A percentile compares a stretch with the other conserved stretches of the same genome.
phyloP scores from a whole-genome alignment of 2,329 filamentous ascomycete genomes.

The Shiraia bambusicola region DNA sequence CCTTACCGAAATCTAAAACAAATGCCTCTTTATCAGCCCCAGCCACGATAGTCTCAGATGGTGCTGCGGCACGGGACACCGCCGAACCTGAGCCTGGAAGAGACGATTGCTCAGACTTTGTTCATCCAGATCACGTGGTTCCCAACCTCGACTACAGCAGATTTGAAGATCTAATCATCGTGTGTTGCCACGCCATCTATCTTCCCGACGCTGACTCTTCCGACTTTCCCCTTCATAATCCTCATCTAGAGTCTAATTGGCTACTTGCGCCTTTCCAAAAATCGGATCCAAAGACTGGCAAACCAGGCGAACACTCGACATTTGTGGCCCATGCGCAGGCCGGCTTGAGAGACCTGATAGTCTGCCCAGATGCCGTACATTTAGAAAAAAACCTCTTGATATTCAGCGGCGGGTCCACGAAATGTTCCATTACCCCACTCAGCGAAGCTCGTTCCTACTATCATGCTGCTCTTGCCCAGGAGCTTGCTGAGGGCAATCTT shows the following conservation, averaged over 20 bases:
- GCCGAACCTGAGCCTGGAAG: constrained; percentile 3
- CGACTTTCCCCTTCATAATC: constrained; percentile 31
- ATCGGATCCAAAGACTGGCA: constrained; percentile 39
- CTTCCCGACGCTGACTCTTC: constrained; percentile 29
- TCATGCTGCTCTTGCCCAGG: constrained; percentile 32
- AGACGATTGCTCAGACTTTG: constrained; percentile 22
- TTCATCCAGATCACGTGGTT: constrained; percentile 32
- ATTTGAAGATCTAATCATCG: constrained; percentile 64
- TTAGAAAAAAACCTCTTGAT: constrained; percentile 53
- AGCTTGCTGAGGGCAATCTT: constrained; percentile 23
- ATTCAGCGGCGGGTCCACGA: constrained; percentile 67
- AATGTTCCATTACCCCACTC: constrained; percentile 26
- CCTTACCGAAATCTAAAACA: constrained; percentile 36
- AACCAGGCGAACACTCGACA: constrained; percentile 70
- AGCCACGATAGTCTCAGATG: constrained; percentile 9
- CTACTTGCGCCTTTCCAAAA: constrained; percentile 74
- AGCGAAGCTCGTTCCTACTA: constrained; percentile 44
- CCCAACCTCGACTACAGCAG: constrained; percentile 27
- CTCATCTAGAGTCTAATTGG: constrained; percentile 50
- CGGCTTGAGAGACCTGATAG: constrained; percentile 58
- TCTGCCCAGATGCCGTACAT: constrained; percentile 46
- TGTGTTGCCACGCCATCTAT: constrained; percentile 86
- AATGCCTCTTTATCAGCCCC: constrained; percentile 11
- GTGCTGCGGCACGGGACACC: constrained; percentile 5
- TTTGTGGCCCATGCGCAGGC: constrained; percentile 74